Evolutionary conservation across 2,329 filamentous ascomycete genomes (phyloP), one percentile per base, ranked within the genome.

Genomic region (Xylariomycetidae sp.): DNA sequence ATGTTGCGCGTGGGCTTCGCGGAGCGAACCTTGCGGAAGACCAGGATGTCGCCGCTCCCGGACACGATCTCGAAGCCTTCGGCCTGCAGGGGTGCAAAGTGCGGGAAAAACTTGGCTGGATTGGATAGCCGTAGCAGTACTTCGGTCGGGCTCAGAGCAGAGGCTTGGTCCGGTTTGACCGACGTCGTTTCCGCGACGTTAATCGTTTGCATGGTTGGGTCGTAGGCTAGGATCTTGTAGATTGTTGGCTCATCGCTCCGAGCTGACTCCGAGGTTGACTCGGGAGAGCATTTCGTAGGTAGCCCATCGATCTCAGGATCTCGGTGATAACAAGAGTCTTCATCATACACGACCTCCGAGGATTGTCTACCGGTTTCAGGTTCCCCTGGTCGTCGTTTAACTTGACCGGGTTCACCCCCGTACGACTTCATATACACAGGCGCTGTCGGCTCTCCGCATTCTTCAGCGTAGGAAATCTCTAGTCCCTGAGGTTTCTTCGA

Each of bases 161-260:
- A 51, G n/a, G 72, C 60, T 5, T 55, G 58, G 30, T 72, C 65
- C 1, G 64, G 58, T 1, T 71, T 67, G 3, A 66, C 57, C 4
- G 78, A 79, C 1, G 69, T 73, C 1, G 76, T 80, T 42, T 81
- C 76, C 5, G 76, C 76, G 3, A 69, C 64, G 26, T 63, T 70
- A 46, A 85, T 65, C 10, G 61, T 61, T 44, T 79, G 68, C 44
- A 69, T 76, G 7, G 61, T 63, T 2, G 73, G 63, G 43, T 85
- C 76, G 46, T 79, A 84, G 2, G 76, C 79, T 5, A 86, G 64
- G 20, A 85, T 70, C 52, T 76, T 83, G 63, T 83, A 85, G 3
- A 71, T 36, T 5, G 49, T 53, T 12, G 49, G 47, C 13, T 52
- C 42, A 7, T 44, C 31, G 9, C 25, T 36, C 30, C 27, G 32